A percentile compares a stretch with the other conserved stretches of the same genome.
phyloP scores from a whole-genome alignment of 352 stramenopile genomes.

The Phytophthora aleatoria region DNA sequence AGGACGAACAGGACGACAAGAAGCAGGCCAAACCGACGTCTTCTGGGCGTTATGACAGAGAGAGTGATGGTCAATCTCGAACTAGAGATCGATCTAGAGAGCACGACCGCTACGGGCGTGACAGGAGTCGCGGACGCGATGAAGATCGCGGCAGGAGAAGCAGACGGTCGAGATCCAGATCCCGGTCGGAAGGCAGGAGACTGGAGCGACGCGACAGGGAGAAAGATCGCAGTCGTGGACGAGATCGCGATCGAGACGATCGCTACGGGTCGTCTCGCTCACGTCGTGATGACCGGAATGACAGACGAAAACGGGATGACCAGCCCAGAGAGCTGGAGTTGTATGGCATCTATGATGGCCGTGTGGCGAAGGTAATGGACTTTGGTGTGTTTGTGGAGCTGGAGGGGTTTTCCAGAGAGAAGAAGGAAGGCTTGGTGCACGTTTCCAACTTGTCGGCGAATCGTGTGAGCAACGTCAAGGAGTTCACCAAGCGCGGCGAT shows the following conservation, averaged over 20 bases:
- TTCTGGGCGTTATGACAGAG: slow-evolving; percentile 6
- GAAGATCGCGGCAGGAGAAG: slow-evolving; percentile 34
- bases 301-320: slow-evolving; percentile 29
- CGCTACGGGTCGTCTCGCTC: slow-evolving; percentile 32
- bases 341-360: slow-evolving; percentile 95
- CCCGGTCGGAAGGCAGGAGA: slow-evolving; percentile 31
- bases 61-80: slow-evolving; percentile 21
- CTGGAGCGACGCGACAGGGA: slow-evolving; percentile 30
- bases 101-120: slow-evolving; percentile 30
- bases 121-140: slow-evolving; percentile 34
- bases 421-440: slow-evolving; percentile 95
- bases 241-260: slow-evolving; percentile 33
- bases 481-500: slow-evolving; percentile 88
- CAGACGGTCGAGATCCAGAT: slow-evolving; percentile 50
- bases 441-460: slow-evolving; percentile 91
- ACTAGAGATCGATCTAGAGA: slow-evolving; percentile 26
- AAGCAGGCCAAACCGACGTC: slow-evolving; percentile 6
- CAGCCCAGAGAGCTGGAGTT: slow-evolving; percentile 70
- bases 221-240: slow-evolving; percentile 31
- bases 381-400: slow-evolving; percentile 98
- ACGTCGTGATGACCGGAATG: slow-evolving; percentile 35
- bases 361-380: slow-evolving; percentile 95
- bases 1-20: slow-evolving; percentile 35
- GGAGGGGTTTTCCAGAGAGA: slow-evolving; percentile 55
- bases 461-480: slow-evolving; percentile 88